phyloP scores from a whole-genome alignment of 371 early-diverging fungal species.

The Lichtheimia corymbifera region DNA sequence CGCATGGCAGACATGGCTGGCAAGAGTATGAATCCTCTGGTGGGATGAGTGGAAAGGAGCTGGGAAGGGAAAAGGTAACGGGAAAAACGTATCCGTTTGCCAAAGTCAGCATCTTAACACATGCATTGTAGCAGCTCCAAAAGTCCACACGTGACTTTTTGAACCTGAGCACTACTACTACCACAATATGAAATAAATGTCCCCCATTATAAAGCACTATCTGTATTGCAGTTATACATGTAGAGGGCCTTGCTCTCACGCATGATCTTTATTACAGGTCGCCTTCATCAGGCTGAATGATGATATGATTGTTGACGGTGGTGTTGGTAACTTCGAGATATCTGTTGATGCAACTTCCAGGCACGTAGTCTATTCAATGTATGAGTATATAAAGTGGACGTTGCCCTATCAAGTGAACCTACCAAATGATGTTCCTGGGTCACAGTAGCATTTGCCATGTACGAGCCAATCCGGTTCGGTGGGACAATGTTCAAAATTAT shows the following conservation, averaged over 20 bases:
- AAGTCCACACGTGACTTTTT: too few relatives aligned
- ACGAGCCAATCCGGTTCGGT: conserved; percentile 49
- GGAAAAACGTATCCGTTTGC: conserved; percentile 5
- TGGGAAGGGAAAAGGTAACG: not conserved
- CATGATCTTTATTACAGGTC: too few relatives aligned
- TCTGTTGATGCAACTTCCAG: conserved; percentile 27
- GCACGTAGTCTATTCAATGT: conserved; percentile 6
- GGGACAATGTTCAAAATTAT: conserved; percentile 71
- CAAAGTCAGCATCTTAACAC: too few relatives aligned
- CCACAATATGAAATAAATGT: too few relatives aligned
- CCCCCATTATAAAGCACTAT: too few relatives aligned
- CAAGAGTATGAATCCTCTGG: not conserved
- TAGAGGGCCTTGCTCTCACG: too few relatives aligned
- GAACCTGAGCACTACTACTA: too few relatives aligned
- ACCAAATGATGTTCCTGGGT: conserved; percentile 57
- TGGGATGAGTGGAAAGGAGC: not conserved
- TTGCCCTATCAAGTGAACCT: conserved; percentile 13
- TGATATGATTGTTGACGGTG: conserved; percentile 25
- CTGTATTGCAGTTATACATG: too few relatives aligned
- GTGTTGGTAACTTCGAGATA: conserved; percentile 30
- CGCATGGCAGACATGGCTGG: conserved; percentile 18
- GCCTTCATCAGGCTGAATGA: conserved; percentile 16
- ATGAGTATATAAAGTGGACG: not conserved
- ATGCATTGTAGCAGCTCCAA: too few relatives aligned
- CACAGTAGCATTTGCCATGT: conserved; percentile 62